Conservation (phyloP, 192 early-diverging fungal genomes). For the Coemansia sp. region DNA sequence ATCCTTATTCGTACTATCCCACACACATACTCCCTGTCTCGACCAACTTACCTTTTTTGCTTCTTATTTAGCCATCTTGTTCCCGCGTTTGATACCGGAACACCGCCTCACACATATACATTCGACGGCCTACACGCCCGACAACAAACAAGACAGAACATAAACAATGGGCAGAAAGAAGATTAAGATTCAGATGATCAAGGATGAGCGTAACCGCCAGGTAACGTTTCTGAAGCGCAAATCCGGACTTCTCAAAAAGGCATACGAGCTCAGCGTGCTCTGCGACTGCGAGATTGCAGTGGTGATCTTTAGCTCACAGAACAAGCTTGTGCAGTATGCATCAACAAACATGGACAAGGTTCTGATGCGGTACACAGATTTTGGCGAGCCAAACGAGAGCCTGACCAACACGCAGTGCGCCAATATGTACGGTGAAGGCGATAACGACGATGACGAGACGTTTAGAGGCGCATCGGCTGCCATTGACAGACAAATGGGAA, state of each 20-base stretch:
- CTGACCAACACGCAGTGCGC: conserved; percentile 60
- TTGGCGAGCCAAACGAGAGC: conserved; percentile 57
- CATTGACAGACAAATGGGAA: conserved; percentile 8
- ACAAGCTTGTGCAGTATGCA: conserved; percentile 92
- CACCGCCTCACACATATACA: conserved; percentile 1
- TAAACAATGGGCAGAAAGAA: conserved; percentile 87
- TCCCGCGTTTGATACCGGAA: conserved; percentile 6
- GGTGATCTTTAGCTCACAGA: conserved; percentile 91
- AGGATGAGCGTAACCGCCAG: conserved; percentile 89
- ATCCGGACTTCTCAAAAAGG: conserved; percentile 94
- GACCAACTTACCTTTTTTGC: background rate
- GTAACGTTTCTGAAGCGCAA: conserved; percentile 96
- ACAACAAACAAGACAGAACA: background rate
- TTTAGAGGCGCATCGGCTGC: conserved; percentile 24
- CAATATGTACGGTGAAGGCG: conserved; percentile 37
- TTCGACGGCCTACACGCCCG: background rate
- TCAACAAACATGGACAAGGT: conserved; percentile 93
- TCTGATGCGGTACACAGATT: conserved; percentile 81
- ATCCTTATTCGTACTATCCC: too few relatives aligned
- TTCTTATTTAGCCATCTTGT: background rate
- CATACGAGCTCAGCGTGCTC: conserved; percentile 89
- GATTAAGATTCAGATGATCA: conserved; percentile 89
- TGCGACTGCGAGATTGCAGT: conserved; percentile 96
- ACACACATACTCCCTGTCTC: too few relatives aligned
- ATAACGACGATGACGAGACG: conserved; percentile 34